These are phyloP conservation scores for Dioszegia crocea DNA, from an alignment of 768 basidiomycete species.

Conservation along the genomic window DNA sequence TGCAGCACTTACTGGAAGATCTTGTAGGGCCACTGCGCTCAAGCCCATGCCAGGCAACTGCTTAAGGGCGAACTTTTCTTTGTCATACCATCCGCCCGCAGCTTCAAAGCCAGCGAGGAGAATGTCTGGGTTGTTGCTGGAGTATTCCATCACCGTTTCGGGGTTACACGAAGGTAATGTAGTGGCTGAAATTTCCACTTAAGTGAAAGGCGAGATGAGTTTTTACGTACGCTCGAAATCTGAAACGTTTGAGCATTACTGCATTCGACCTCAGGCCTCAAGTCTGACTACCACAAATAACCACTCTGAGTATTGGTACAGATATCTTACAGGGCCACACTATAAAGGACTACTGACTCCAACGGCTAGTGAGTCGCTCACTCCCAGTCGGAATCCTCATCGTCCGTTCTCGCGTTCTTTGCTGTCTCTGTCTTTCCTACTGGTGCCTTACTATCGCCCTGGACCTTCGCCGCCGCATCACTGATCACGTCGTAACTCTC, in stretches of 20 bases:
- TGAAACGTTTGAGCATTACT: too few relatives aligned
- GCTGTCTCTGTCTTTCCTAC: neutral
- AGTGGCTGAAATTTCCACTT: too few relatives aligned
- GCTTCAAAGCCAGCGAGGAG: slow-evolving; percentile 19
- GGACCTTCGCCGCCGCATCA: slow-evolving; percentile 20
- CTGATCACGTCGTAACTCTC: slow-evolving; percentile 48
- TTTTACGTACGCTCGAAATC: too few relatives aligned
- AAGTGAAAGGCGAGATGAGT: too few relatives aligned
- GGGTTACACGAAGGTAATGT: slow-evolving; percentile 1
- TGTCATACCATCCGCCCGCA: slow-evolving; percentile 40
- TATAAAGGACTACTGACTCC: too few relatives aligned
- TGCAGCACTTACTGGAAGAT: slow-evolving; percentile 61
- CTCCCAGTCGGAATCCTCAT: slow-evolving; percentile 49
- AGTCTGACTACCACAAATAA: too few relatives aligned
- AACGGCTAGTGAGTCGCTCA: too few relatives aligned
- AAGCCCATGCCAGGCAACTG: slow-evolving; percentile 55
- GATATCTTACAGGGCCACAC: too few relatives aligned
- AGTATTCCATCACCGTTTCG: too few relatives aligned
- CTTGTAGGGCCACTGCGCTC: slow-evolving; percentile 67
- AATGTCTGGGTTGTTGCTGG: neutral
- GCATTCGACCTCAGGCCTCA: too few relatives aligned
- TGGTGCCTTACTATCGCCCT: neutral
- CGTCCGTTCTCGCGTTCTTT: slow-evolving; percentile 13
- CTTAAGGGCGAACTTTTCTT: slow-evolving; percentile 34
- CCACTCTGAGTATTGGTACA: too few relatives aligned